Conservation (phyloP, 2,329 filamentous ascomycete species). For the Aspergillus ustus region DNA sequence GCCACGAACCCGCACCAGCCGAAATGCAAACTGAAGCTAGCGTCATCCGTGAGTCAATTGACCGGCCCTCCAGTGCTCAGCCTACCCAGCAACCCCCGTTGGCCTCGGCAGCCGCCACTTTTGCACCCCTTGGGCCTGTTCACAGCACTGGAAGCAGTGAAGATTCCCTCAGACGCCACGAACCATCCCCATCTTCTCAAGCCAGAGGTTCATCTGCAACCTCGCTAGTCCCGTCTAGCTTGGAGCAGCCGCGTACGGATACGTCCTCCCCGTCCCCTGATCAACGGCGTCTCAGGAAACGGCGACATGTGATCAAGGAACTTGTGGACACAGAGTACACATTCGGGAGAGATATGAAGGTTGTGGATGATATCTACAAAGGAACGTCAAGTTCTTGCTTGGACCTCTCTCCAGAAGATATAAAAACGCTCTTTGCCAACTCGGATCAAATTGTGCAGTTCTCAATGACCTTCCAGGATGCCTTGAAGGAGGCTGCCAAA, state of each 20-base stretch:
- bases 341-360: conserved; percentile 94
- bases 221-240: conserved; percentile 39
- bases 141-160: conserved; percentile 41
- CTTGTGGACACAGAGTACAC: conserved; percentile 89
- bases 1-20: conserved; percentile 19
- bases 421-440: conserved; percentile 90
- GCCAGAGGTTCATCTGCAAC: conserved; percentile 44
- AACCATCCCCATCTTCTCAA: conserved; percentile 35
- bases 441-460: conserved; percentile 89
- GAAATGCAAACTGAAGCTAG: conserved; percentile 20
- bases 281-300: conserved; percentile 69
- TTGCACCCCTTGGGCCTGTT: conserved; percentile 28
- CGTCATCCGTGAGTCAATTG: neutral
- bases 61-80: conserved; percentile 2
- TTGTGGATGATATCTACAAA: conserved; percentile 97
- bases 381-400: conserved; percentile 83
- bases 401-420: conserved; percentile 78
- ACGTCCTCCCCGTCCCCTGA: conserved; percentile 42
- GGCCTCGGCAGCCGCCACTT: conserved; percentile 16
- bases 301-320: conserved; percentile 86
- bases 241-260: conserved; percentile 30
- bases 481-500: conserved; percentile 79
- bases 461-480: conserved; percentile 76
- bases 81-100: conserved; percentile 22
- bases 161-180: conserved; percentile 38